Percentiles rank a stretch among this genome's conserved stretches.
Conservation (phyloP, 345 rosid genomes). For the Rhizophora mangle region DNA sequence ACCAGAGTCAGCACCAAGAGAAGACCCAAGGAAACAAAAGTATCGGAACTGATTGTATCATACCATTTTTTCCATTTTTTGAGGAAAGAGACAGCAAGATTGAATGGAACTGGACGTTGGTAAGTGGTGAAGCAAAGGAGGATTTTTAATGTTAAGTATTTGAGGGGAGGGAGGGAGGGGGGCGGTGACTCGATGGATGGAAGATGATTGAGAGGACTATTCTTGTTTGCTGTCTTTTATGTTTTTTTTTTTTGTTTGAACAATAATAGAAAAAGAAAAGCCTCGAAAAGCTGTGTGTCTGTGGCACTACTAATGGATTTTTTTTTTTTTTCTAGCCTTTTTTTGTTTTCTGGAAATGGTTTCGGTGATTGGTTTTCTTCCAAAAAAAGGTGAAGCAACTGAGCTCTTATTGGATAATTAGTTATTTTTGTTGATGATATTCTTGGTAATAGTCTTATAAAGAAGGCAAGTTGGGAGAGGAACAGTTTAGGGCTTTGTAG, state of each 20-base stretch:
- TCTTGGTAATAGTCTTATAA: neutral
- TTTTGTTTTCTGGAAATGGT: neutral
- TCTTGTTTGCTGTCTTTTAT: conserved; percentile 4
- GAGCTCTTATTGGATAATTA: neutral
- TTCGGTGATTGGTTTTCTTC: neutral
- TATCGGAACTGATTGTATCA: neutral
- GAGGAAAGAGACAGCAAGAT: neutral
- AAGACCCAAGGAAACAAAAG: neutral
- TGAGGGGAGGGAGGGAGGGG: neutral
- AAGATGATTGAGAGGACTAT: too few species aligned
- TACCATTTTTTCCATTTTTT: conserved; percentile 24
- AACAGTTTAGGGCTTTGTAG: conserved; percentile 2
- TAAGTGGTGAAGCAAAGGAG: conserved; percentile 13
- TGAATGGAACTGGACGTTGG: neutral
- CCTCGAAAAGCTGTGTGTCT: neutral
- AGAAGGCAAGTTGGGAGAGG: neutral
- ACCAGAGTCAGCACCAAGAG: neutral
- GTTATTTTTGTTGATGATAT: conserved; percentile 3
- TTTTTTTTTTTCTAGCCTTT: neutral
- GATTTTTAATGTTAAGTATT: conserved; percentile 1
- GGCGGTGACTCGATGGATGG: conserved; percentile 25
- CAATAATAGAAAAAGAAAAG: conserved; percentile 22
- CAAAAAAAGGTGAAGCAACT: neutral
- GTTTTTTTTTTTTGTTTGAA: conserved; percentile 20
- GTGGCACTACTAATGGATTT: neutral